Conservation (phyloP, 345 rosid species). For the Eucalyptus albens region DNA sequence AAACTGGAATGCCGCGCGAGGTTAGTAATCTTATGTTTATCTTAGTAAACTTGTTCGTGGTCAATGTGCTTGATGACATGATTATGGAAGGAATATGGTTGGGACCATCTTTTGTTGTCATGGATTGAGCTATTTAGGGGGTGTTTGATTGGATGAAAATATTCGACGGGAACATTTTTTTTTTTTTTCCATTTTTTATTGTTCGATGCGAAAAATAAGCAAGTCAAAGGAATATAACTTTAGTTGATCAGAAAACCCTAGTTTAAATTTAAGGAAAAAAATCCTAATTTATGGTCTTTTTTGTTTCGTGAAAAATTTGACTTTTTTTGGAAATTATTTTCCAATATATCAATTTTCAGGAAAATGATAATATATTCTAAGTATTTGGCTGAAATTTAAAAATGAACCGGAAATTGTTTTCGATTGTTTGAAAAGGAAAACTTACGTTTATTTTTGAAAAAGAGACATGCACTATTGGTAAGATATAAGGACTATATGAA, state of each 20-base stretch:
- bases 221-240: not conserved
- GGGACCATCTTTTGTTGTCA: not conserved
- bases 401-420: not conserved
- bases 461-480: not conserved
- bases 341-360: not conserved
- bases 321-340: not conserved
- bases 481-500: not conserved
- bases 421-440: not conserved
- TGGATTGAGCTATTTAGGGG: not conserved
- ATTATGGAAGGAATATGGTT: not conserved
- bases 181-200: not conserved
- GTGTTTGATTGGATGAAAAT: not conserved
- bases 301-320: not conserved
- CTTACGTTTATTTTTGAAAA: not conserved
- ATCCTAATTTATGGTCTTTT: not conserved
- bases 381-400: not conserved
- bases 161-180: not conserved
- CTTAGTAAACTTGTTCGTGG: not conserved
- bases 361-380: not conserved
- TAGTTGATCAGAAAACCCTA: not conserved
- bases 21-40: not conserved
- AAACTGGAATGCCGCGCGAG: not conserved
- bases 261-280: not conserved
- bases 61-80: not conserved
- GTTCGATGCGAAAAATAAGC: not conserved